Conservation (phyloP, 108 stramenopile genomes). For the Skeletonema menzelii region DNA sequence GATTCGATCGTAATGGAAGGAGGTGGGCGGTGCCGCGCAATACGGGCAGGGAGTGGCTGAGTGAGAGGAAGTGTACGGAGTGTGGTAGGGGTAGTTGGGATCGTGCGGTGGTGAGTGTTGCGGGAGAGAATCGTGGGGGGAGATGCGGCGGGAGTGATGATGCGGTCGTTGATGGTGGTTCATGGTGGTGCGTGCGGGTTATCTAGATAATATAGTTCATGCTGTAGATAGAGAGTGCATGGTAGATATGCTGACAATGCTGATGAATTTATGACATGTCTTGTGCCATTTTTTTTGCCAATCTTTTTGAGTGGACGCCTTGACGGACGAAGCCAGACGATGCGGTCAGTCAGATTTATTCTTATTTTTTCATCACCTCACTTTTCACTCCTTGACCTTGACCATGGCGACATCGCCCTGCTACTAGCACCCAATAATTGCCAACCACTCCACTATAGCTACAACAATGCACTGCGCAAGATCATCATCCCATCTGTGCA, state of each 20-base stretch:
- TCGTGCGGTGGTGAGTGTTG: not conserved
- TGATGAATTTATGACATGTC: too few species aligned
- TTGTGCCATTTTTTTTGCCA: too few species aligned
- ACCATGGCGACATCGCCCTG: not conserved
- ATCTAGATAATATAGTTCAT: too few species aligned
- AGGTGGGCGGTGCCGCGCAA: conserved; percentile 22
- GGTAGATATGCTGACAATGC: too few species aligned
- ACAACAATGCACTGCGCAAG: not conserved
- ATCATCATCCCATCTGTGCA: not conserved
- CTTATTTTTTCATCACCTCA: too few species aligned
- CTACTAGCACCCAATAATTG: not conserved
- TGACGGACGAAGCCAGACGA: too few species aligned
- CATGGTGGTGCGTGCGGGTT: not conserved
- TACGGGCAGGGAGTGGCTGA: conserved; percentile 12
- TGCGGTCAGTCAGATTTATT: too few species aligned
- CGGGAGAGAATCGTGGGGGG: conserved; percentile 8
- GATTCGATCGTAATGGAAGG: conserved; percentile 8
- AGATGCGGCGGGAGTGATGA: not conserved
- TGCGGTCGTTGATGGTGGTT: not conserved
- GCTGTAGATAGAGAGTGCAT: too few species aligned
- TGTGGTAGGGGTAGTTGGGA: conserved; percentile 12
- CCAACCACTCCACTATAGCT: not conserved
- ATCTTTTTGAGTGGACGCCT: too few species aligned
- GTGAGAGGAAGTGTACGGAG: not conserved
- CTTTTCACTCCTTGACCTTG: not conserved